These are phyloP conservation scores for Polytrichum formosum DNA, from an alignment of 225 moss, liverwort and hornwort species.

Conservation along the genomic window DNA sequence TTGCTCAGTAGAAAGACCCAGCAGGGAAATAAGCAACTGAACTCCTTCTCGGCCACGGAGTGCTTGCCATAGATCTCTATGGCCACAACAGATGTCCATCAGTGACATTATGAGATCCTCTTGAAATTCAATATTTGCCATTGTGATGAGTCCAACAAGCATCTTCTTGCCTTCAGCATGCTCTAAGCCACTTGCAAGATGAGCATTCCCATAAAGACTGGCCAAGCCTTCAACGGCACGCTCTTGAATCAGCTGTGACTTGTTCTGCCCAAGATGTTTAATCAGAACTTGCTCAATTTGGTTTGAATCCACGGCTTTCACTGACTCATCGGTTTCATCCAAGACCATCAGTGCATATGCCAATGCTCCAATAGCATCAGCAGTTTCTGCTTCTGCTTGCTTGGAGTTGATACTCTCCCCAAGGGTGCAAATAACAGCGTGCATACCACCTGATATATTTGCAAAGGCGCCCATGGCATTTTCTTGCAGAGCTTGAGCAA, in stretches of 20 bases:
- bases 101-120: conserved; percentile 81
- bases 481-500: conserved; percentile 79
- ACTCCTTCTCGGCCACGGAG: conserved; percentile 93
- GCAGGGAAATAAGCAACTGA: conserved; percentile 81
- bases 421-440: conserved; percentile 76
- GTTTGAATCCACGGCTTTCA: conserved; percentile 69
- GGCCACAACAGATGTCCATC: conserved; percentile 76
- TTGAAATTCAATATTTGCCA: conserved; percentile 75
- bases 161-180: conserved; percentile 98
- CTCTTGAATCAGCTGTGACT: conserved; percentile 68
- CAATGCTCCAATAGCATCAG: conserved; percentile 86
- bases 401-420: conserved; percentile 67
- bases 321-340: conserved; percentile 59
- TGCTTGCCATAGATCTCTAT: conserved; percentile 83
- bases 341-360: conserved; percentile 89
- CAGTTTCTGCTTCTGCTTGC: conserved; percentile 57
- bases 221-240: conserved; percentile 87
- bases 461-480: conserved; percentile 94
- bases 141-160: conserved; percentile 87
- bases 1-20: conserved; percentile 74
- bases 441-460: conserved; percentile 87
- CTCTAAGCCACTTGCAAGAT: conserved; percentile 64
- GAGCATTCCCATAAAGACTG: conserved; percentile 81
- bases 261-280: conserved; percentile 66
- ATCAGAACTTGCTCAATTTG: conserved; percentile 85